Evolutionary conservation across 2,329 filamentous ascomycete genomes (phyloP), one percentile per base, ranked within the genome.

Genomic region (Fusarium albosuccineum): DNA sequence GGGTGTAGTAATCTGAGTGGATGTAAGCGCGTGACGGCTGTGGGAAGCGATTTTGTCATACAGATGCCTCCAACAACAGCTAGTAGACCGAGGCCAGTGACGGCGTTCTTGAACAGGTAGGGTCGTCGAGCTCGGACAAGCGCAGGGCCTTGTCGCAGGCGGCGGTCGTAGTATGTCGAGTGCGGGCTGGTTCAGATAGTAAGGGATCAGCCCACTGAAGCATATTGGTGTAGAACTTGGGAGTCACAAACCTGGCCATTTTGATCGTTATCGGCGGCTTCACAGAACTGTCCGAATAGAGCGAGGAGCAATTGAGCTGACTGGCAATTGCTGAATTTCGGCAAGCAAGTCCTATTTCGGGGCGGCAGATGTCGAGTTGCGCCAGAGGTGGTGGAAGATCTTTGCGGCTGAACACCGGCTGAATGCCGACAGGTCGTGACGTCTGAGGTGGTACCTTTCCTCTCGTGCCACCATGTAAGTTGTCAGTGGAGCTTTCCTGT

Each of bases 91-190:
- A 92, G 75, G 16, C 96, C 96, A 1, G 94, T 93, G 62, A 95
- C 74, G 29, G 91, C 86, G 80, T 99, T 99, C 83, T 92, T 97
- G 80, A 97, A 82, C 40, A 99, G 86, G 79, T 97, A 99, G 50
- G 96, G 96, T 73, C 93, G 90, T 73, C 97, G 90, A 57, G 96
- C 95, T 76, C 96, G 92, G 77, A 97, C 91, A 68, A 99, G 89
- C 57, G 97, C 92, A 49, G 94, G 91, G 64, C 92, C 92, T 80
- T 97, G 94, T 69, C 92, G 90, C 82, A 92, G 92, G 75, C 92
- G 87, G 77, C 90, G 89, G 81, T 97, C 92, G 85, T 98, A 99
- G 86, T 99, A 99, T 69, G 93, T 94, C 42, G 82, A 83, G 65
- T 81, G 84, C 71, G 82, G 80, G 73, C 83, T 81, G 70, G 79